These are phyloP conservation scores for Teratosphaeria epicoccoides DNA, from an alignment of 2,329 filamentous ascomycete genomes.

Conservation along the genomic window DNA sequence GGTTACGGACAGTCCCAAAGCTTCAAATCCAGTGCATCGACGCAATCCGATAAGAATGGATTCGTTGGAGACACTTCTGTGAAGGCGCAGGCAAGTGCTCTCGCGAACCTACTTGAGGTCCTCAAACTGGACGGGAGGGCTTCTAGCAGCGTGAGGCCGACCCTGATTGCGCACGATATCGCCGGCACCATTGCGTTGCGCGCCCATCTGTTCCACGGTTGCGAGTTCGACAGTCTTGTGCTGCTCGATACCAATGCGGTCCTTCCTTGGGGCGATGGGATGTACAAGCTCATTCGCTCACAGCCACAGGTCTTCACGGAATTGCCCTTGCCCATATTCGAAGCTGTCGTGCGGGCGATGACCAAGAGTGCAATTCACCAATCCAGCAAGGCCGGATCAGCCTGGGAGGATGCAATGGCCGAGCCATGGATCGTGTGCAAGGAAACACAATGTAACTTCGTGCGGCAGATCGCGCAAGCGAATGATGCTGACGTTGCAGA, in stretches of 20 bases:
- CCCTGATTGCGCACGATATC: conserved; percentile 38
- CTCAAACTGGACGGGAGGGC: conserved; percentile 19
- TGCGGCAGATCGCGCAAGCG: conserved; percentile 33
- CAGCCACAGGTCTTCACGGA: conserved; percentile 18
- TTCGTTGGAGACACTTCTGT: conserved; percentile 28
- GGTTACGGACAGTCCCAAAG: conserved; percentile 34
- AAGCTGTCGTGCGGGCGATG: conserved; percentile 30
- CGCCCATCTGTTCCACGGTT: conserved; percentile 29
- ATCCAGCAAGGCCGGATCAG: conserved; percentile 14
- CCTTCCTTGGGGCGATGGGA: conserved; percentile 33
- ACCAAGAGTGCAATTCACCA: conserved; percentile 30
- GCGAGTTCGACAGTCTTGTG: conserved; percentile 30
- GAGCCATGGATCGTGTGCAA: conserved; percentile 23
- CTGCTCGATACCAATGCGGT: conserved; percentile 36
- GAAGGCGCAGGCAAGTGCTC: conserved; percentile 29
- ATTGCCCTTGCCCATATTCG: conserved; percentile 26
- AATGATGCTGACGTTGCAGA: conserved; percentile 30
- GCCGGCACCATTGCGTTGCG: conserved; percentile 34
- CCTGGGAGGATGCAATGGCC: conserved; percentile 29
- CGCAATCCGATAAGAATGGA: conserved; percentile 12
- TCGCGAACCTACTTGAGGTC: conserved; percentile 29
- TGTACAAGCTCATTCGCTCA: conserved; percentile 33
- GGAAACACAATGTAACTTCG: conserved; percentile 27
- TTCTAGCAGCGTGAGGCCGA: conserved; percentile 12
- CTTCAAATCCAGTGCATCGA: neutral